Evolutionary conservation across 345 rosid genomes (phyloP).

Genomic region (Melaleuca quinquenervia): DNA sequence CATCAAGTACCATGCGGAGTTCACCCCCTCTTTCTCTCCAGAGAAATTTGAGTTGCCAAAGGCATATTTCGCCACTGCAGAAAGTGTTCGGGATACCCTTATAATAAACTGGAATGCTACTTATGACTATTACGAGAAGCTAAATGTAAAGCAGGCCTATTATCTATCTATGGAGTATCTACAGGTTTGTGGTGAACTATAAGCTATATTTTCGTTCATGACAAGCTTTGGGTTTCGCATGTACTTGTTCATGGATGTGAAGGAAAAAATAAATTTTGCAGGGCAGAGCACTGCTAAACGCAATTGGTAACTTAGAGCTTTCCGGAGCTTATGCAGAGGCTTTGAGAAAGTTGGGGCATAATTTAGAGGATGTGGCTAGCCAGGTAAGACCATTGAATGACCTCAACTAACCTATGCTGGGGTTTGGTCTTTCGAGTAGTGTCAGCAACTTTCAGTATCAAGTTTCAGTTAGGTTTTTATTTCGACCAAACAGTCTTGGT

Average conservation of each 20-base stretch:
- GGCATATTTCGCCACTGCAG: conserved; percentile 41
- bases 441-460: not conserved
- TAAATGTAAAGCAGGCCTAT: conserved; percentile 42
- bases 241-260: not conserved
- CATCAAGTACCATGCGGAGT: conserved; percentile 46
- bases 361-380: conserved; percentile 32
- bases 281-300: conserved; percentile 59
- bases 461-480: not conserved
- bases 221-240: not conserved
- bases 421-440: not conserved
- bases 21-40: conserved; percentile 42
- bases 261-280: conserved; percentile 7
- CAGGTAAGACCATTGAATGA: conserved; percentile 12
- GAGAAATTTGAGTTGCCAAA: conserved; percentile 40
- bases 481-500: not conserved
- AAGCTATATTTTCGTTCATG: not conserved
- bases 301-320: conserved; percentile 46
- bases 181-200: conserved; percentile 20
- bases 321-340: conserved; percentile 50
- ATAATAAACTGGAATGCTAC: conserved; percentile 54
- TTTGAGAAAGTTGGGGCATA: conserved; percentile 29
- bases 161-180: conserved; percentile 56
- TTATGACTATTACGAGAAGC: conserved; percentile 25
- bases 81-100: conserved; percentile 37
- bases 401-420: not conserved